Base-by-base conservation (phyloP, 331 rosid species). In the Telfairia occidentalis region DNA sequence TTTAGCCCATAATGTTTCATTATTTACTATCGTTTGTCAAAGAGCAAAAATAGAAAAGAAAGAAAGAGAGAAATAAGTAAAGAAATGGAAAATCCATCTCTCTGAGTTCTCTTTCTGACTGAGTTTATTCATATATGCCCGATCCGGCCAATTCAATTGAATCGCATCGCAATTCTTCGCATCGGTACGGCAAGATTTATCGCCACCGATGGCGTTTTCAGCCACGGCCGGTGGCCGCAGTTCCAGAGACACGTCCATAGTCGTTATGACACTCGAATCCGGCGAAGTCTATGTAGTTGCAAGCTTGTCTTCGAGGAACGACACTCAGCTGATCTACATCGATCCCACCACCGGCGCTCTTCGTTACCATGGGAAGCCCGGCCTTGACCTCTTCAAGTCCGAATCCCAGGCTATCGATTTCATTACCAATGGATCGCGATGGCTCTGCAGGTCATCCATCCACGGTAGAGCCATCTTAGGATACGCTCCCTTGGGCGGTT, bases 301-400 rank as follows among this genome's bases (percentile, higher is more conserved):
- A 4, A 90, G 97, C 78, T 78, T 95, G 66, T 76, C 87, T 46
- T 80, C 88, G 32, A 83, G 86, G 73, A 74, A 80, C 52, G 94
- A 92, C 65, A 89, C 97, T 75, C 97, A 92, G 82, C 88, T 90
- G 38, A 81, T 95, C 53, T 86, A 85, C 78, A 78, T 95, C 34
- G 99, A 95, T 89, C 99, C 99, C 54, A 92, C 99, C 50, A 95
- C 99, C 18, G 99, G 99, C 4, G 82, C 86, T 0, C 93, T 95
- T 28, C 85, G 88, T 77, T 78, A 90, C 79, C 74, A 75, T 32
- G 89, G 81, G 0, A 87, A 82, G 81, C 48, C 72, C 8, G 97
- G 97, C 1, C 69, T 84, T 28, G 97, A 90, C 83, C 77, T 91
- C 38, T 95, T 95, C 79, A 83, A 76, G 63, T 92, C 97, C 7